Evolutionary conservation across 202 grass and related monocot genomes (phyloP).

Genomic region (Zoysia matrella): DNA sequence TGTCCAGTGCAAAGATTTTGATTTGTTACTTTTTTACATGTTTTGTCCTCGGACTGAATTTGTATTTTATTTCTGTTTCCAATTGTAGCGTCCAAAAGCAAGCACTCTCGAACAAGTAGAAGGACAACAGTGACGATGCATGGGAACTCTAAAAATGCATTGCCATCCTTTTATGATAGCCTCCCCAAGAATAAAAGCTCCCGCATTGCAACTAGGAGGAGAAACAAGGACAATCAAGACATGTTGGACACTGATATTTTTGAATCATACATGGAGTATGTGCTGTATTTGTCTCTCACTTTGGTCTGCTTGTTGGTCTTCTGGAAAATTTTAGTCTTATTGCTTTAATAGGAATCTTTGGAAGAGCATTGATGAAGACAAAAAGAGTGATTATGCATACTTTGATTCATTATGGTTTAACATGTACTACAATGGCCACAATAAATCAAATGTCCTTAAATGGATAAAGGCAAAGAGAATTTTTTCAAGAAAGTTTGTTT

Average conservation of each 20-base stretch:
- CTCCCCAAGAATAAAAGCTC: constrained; percentile 36
- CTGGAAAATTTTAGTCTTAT: constrained; percentile 18
- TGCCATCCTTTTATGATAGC: constrained; percentile 33
- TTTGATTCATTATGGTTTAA: constrained; percentile 96
- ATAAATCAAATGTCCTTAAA: constrained; percentile 70
- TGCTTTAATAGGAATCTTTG: constrained; percentile 68
- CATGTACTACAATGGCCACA: constrained; percentile 53
- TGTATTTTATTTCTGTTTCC: constrained; percentile 4
- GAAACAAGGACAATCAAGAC: constrained; percentile 52
- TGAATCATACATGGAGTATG: constrained; percentile 86
- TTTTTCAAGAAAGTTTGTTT: constrained; percentile 84
- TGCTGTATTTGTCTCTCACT: constrained; percentile 11
- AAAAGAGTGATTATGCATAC: constrained; percentile 69
- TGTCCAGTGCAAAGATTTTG: not conserved
- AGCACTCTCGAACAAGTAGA: constrained; percentile 44
- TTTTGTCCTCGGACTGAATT: not conserved
- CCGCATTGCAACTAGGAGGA: constrained; percentile 47
- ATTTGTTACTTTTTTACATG: constrained; percentile 7
- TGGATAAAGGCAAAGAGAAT: constrained; percentile 83
- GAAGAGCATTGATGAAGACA: constrained; percentile 72
- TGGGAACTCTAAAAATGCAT: constrained; percentile 29
- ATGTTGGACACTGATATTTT: constrained; percentile 78
- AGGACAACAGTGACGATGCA: constrained; percentile 26
- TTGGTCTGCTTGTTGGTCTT: constrained; percentile 7
- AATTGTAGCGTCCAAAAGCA: constrained; percentile 49